Base-by-base conservation (phyloP, 1,284 basidiomycete species). In the Ustilago shanxiensis region DNA sequence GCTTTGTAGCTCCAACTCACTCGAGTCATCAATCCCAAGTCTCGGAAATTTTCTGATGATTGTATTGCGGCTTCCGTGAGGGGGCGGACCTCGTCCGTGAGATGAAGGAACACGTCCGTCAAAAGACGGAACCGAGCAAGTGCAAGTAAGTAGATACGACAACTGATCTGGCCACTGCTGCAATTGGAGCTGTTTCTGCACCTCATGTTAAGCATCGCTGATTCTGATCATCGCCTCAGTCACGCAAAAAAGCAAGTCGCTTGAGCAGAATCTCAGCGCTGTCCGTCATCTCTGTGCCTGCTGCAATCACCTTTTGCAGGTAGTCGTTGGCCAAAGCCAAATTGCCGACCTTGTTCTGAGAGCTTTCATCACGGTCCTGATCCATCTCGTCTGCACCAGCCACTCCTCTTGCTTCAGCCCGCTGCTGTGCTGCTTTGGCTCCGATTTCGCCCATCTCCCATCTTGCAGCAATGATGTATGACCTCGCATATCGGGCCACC, bases 371-470 rank as follows among this genome's bases (percentile, higher is more conserved):
- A 28, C 39, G 53, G 37, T 60, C 68, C 29, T 78, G 64, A 26
- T 70, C 70, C 60, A 54, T 72, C 16, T 47, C 72, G 39, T 65
- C 65, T 6, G 49, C 58, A 11, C 63, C 24, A 8, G 28, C 60
- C 10, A 45, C n/a, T 10, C 51, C 53, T 49, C 44, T 59, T 13
- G 60, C 41, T 28, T 58, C 37, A 22, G 56, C 51, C 26, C 66
- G 56, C 44, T 79, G 66, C 44, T 57, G 63, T 9, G 72, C 53
- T 41, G 55, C 18, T 37, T 54, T 63, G 2, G 53, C 45, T 8
- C 77, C 79, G n/a, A 84, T 74, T 53, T 84, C 82, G 35, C 83
- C 83, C 83, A 85, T 84, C 68, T 84, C 83, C 71, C 71, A 84
- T 29, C 78, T 73, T 4, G 83, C 83, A 20, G 83, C 82, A 22